Conservation (phyloP, 2,329 filamentous ascomycete genomes). For the Shiraia bambusicola region DNA sequence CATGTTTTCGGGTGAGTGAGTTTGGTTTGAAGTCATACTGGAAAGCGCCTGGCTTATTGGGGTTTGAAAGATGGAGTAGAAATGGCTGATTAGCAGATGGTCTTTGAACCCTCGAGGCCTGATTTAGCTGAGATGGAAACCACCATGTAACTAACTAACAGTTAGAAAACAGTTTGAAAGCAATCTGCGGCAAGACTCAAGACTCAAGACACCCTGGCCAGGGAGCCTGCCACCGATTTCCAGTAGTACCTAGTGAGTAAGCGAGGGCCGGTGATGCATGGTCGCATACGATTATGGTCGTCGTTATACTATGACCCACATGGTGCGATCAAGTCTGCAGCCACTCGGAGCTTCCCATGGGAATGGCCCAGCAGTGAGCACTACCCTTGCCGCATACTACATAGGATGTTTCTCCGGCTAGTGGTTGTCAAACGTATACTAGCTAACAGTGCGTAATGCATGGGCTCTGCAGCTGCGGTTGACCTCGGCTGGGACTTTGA, state of each 20-base stretch:
- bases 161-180: constrained; percentile 6
- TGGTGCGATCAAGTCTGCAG: constrained; percentile 18
- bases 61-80: no score
- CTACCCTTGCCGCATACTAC: constrained; percentile 4
- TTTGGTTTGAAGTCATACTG: constrained; percentile 27
- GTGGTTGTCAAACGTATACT: constrained; percentile 19
- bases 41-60: background rate
- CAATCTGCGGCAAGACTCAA: constrained; percentile 11
- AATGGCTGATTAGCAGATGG: no score
- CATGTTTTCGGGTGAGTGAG: constrained; percentile 14
- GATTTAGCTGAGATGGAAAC: background rate
- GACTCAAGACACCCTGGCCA: constrained; percentile 10
- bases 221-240: constrained; percentile 22
- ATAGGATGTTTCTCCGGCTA: constrained; percentile 3
- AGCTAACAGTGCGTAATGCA: constrained; percentile 29
- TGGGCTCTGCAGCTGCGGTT: constrained; percentile 12
- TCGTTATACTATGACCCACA: constrained; percentile 25
- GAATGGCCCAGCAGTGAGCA: constrained; percentile 3
- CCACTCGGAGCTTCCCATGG: constrained; percentile 21
- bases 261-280: constrained; percentile 18
- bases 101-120: background rate
- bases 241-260: constrained; percentile 13
- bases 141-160: constrained; percentile 1
- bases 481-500: constrained; percentile 30
- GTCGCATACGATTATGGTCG: constrained; percentile 16